Conservation (phyloP, 2,329 filamentous ascomycete species). For the Pseudocercospora macadamiae region DNA sequence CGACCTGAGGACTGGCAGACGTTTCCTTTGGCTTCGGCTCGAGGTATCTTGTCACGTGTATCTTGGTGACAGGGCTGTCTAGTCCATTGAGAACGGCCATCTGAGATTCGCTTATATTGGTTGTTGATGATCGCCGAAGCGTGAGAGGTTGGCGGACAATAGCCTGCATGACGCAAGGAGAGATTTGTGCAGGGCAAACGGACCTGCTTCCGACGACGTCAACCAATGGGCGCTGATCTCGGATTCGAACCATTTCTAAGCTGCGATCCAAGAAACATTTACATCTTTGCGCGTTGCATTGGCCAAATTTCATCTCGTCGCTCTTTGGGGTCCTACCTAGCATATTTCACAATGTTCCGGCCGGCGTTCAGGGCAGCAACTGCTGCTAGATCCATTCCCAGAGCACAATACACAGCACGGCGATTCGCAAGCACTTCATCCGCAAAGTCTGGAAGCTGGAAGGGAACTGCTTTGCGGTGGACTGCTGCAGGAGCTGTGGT, state of each 20-base stretch:
- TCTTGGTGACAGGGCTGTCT: neutral
- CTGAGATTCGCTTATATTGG: neutral
- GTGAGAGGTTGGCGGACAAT: neutral
- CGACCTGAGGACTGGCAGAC: conserved; percentile 26
- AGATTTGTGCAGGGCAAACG: neutral
- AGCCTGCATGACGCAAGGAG: neutral
- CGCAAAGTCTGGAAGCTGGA: conserved; percentile 76
- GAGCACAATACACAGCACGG: conserved; percentile 37
- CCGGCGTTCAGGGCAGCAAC: conserved; percentile 50
- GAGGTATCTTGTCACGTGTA: conserved; percentile 31
- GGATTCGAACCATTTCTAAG: conserved; percentile 15
- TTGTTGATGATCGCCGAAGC: neutral
- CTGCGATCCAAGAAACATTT: conserved; percentile 5
- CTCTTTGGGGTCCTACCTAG: conserved; percentile 14
- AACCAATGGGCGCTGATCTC: neutral
- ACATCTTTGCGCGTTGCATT: conserved; percentile 14
- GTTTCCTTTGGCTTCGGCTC: conserved; percentile 6
- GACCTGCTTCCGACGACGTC: neutral
- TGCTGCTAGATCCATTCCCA: conserved; percentile 36
- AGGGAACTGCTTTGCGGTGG: conserved; percentile 73
- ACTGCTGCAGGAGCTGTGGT: conserved; percentile 74
- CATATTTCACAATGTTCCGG: conserved; percentile 53
- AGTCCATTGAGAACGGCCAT: conserved; percentile 1
- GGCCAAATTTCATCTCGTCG: conserved; percentile 7
- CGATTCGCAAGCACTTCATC: conserved; percentile 61